Evolutionary conservation across 202 grass and related monocot genomes (phyloP).

Genomic region (Panicum hallii): DNA sequence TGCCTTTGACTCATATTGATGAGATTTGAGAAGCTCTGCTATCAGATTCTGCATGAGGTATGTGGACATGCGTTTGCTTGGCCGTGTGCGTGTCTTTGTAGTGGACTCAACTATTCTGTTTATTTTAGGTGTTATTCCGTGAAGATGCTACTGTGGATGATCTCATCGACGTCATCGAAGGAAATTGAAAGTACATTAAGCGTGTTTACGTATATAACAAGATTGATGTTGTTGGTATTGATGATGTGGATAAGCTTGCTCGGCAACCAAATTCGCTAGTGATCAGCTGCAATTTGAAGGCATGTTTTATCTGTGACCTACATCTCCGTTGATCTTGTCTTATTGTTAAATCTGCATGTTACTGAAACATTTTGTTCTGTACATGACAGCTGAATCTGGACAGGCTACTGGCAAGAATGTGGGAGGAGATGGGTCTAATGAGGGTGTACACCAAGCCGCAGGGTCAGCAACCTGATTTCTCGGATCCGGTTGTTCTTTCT

Average conservation of each 20-base stretch:
- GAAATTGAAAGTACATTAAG: slow-evolving; percentile 98
- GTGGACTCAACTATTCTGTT: slow-evolving; percentile 37
- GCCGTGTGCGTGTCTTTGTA: slow-evolving; percentile 10
- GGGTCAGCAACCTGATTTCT: slow-evolving; percentile 95
- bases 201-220: slow-evolving; percentile 99
- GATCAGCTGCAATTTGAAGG: slow-evolving; percentile 99
- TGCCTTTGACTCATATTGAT: slow-evolving; percentile 92
- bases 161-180: slow-evolving; percentile 97
- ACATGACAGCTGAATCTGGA: slow-evolving; percentile 97
- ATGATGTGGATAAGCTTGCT: slow-evolving; percentile 92
- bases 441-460: slow-evolving; percentile 98
- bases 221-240: slow-evolving; percentile 98
- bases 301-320: slow-evolving; percentile 31
- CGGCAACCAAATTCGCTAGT: slow-evolving; percentile 98
- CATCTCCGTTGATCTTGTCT: background rate
- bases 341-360: slow-evolving; percentile 14
- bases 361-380: slow-evolving; percentile 37
- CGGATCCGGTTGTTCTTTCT: slow-evolving; percentile 95
- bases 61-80: background rate
- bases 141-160: slow-evolving; percentile 99
- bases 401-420: slow-evolving; percentile 92
- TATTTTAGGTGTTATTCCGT: slow-evolving; percentile 83
- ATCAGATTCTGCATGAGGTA: slow-evolving; percentile 98
- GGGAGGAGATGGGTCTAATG: slow-evolving; percentile 99
- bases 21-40: slow-evolving; percentile 98